These are phyloP conservation scores for Boletus sp. DNA, from an alignment of 768 basidiomycete genomes.

Conservation along the genomic window DNA sequence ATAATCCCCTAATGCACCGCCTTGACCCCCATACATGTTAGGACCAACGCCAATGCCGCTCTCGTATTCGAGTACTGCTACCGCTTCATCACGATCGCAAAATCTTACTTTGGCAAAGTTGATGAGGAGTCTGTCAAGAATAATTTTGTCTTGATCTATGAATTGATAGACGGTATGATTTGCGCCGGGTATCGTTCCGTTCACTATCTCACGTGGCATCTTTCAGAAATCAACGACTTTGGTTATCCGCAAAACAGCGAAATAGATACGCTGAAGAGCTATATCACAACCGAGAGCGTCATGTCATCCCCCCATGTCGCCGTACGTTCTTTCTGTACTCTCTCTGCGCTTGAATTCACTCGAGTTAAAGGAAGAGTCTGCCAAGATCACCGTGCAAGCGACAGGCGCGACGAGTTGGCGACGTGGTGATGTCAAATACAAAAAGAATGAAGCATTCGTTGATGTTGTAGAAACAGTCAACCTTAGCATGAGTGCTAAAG, in stretches of 20 bases:
- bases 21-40: slow-evolving; percentile 28
- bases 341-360: neutral
- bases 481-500: slow-evolving; percentile 95
- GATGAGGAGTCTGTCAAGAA: slow-evolving; percentile 99
- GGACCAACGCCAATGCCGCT: slow-evolving; percentile 95
- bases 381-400: slow-evolving; percentile 95
- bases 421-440: slow-evolving; percentile 92
- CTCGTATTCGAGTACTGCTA: slow-evolving; percentile 98
- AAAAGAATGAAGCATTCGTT: slow-evolving; percentile 99
- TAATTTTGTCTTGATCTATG: slow-evolving; percentile 98
- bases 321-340: slow-evolving; percentile 40
- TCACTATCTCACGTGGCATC: slow-evolving; percentile 2
- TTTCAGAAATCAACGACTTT: slow-evolving; percentile 92
- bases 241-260: slow-evolving; percentile 99
- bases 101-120: slow-evolving; percentile 96
- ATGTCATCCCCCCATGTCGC: slow-evolving; percentile 81
- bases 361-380: slow-evolving; percentile 79
- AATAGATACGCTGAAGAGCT: slow-evolving; percentile 94
- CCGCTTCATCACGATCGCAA: slow-evolving; percentile 90
- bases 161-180: slow-evolving; percentile 84
- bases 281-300: slow-evolving; percentile 97
- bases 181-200: slow-evolving; percentile 7
- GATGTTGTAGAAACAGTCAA: slow-evolving; percentile 98
- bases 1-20: neutral
- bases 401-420: slow-evolving; percentile 97